A percentile compares a stretch with the other conserved stretches of the same genome.
These are phyloP conservation scores for Fagus sylvatica DNA, from an alignment of 306 rosid genomes.

Conservation along the genomic window DNA sequence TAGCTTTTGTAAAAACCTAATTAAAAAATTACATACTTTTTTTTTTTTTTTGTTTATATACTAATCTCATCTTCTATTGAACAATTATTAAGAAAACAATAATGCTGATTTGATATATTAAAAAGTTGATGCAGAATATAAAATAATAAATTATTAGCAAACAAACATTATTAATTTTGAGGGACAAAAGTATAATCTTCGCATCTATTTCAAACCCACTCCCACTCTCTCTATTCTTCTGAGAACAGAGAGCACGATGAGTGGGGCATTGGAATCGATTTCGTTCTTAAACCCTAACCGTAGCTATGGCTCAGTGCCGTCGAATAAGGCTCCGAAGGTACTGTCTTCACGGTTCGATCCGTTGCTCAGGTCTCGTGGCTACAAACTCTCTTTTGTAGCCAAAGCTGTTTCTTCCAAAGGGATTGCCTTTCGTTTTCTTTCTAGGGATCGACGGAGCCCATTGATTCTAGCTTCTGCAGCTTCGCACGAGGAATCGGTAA, in stretches of 20 bases:
- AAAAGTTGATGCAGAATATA: too few relatives aligned
- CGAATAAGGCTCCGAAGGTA: conserved; percentile 26
- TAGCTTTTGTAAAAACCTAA: too few relatives aligned
- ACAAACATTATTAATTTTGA: too few relatives aligned
- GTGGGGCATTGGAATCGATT: conserved; percentile 55
- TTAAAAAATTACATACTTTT: too few relatives aligned
- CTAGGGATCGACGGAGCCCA: conserved; percentile 32
- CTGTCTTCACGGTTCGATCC: conserved; percentile 46
- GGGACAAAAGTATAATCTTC: too few relatives aligned
- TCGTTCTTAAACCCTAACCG: conserved; percentile 63
- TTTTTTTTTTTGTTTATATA: too few relatives aligned
- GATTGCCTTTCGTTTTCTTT: conserved; percentile 16
- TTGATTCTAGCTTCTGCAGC: conserved; percentile 47
- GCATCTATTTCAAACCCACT: too few relatives aligned
- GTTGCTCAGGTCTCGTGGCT: conserved; percentile 33
- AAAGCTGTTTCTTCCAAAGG: conserved; percentile 24
- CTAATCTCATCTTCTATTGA: too few relatives aligned
- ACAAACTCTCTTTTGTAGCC: conserved; percentile 26
- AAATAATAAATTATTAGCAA: too few relatives aligned
- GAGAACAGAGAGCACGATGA: conserved; percentile 25
- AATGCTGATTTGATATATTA: too few relatives aligned
- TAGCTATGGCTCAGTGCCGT: conserved; percentile 19
- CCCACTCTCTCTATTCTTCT: too few relatives aligned
- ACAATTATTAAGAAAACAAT: too few relatives aligned
- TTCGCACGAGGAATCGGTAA: conserved; percentile 69